A percentile compares a stretch with the other conserved stretches of the same genome.
phyloP scores from a whole-genome alignment of 768 basidiomycete species.

The Russula ochroleuca region DNA sequence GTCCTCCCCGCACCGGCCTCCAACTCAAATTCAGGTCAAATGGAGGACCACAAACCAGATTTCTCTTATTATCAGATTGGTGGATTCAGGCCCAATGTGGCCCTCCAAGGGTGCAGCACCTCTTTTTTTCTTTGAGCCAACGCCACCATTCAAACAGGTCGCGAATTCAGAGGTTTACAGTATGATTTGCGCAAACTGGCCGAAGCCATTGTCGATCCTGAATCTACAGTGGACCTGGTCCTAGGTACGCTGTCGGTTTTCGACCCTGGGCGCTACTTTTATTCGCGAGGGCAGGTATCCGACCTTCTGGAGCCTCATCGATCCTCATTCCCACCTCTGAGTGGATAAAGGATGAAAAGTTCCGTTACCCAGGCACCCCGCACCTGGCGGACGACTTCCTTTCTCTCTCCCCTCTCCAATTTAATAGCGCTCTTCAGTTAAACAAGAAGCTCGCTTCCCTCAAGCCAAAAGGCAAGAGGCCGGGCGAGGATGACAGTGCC shows the following conservation, averaged over 20 bases:
- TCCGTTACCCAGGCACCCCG: conserved; percentile 2
- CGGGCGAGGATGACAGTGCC: conserved; percentile 20
- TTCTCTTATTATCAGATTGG: conserved; percentile 26
- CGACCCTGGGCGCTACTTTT: neutral
- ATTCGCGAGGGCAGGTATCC: conserved; percentile 18
- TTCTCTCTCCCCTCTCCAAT: conserved; percentile 27
- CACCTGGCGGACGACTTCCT: conserved; percentile 19
- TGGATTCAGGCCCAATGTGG: conserved; percentile 22
- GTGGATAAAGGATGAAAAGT: conserved; percentile 4
- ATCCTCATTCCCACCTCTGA: conserved; percentile 19
- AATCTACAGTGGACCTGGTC: conserved; percentile 14
- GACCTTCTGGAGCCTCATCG: conserved; percentile 23
- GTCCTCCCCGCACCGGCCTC: no score
- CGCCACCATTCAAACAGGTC: neutral
- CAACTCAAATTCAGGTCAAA: no score
- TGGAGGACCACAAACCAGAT: conserved; percentile 12
- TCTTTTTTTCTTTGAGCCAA: conserved; percentile 1
- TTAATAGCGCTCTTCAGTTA: conserved; percentile 9
- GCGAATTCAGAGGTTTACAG: conserved; percentile 10
- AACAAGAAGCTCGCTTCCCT: conserved; percentile 17
- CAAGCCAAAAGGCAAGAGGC: conserved; percentile 16
- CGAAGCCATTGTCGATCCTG: conserved; percentile 11
- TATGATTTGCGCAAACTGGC: conserved; percentile 18
- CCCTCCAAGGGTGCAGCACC: conserved; percentile 17
- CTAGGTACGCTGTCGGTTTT: conserved; percentile 16